These are phyloP conservation scores for Mycosphaerella sp. DNA, from an alignment of 2,329 filamentous ascomycete genomes.

Conservation along the genomic window DNA sequence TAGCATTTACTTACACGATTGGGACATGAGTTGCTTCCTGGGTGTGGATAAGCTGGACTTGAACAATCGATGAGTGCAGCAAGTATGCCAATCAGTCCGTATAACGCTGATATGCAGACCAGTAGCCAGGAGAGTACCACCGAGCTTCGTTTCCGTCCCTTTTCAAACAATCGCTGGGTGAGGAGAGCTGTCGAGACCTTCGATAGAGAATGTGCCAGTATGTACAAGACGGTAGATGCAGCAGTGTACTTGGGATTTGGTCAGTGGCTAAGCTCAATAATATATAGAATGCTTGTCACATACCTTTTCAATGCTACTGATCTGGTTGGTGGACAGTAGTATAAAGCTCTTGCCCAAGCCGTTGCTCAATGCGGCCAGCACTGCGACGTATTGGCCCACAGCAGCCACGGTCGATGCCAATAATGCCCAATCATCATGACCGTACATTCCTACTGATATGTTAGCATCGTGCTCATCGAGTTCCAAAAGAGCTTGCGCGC, in stretches of 20 bases:
- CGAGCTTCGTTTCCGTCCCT: slow-evolving; percentile 12
- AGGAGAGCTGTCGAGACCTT: slow-evolving; percentile 22
- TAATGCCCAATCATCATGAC: slow-evolving; percentile 29
- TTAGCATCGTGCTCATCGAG: background rate
- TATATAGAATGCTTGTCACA: background rate
- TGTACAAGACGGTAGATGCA: slow-evolving; percentile 15
- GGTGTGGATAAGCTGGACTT: slow-evolving; percentile 4
- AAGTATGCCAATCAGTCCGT: slow-evolving; percentile 14
- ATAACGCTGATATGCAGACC: slow-evolving; percentile 7
- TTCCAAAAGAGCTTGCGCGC: background rate
- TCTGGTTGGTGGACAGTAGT: slow-evolving; percentile 5
- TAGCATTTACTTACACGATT: slow-evolving; percentile 8
- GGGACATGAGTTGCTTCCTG: slow-evolving; percentile 4
- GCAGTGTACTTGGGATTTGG: slow-evolving; percentile 9
- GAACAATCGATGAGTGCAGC: slow-evolving; percentile 9
- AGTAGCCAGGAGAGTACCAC: slow-evolving; percentile 14
- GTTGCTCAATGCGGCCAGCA: slow-evolving; percentile 19
- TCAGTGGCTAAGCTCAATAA: slow-evolving; percentile 1
- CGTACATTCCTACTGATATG: slow-evolving; percentile 10
- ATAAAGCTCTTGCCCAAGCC: slow-evolving; percentile 18
- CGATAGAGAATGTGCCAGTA: slow-evolving; percentile 17
- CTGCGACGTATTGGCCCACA: slow-evolving; percentile 23
- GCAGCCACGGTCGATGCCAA: slow-evolving; percentile 23
- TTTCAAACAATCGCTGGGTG: slow-evolving; percentile 20
- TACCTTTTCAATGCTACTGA: slow-evolving; percentile 14